These are phyloP conservation scores for Xerocomus brunneocitrinus DNA, from an alignment of 768 basidiomycete genomes.

Conservation along the genomic window DNA sequence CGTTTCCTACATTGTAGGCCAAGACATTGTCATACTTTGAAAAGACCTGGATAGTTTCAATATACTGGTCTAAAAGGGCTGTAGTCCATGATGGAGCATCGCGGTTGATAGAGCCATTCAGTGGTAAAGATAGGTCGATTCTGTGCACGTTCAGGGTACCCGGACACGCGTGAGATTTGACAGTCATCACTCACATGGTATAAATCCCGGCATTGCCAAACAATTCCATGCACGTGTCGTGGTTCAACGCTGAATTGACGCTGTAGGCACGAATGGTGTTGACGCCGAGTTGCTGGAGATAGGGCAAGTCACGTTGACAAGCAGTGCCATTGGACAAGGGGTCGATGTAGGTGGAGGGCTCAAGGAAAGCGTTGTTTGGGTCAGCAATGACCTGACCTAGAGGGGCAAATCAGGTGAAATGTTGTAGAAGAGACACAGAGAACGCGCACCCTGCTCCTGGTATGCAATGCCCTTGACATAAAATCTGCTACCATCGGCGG, in stretches of 20 bases:
- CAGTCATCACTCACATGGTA: conserved; percentile 58
- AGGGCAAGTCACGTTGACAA: conserved; percentile 78
- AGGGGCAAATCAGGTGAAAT: background rate
- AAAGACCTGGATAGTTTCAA: conserved; percentile 73
- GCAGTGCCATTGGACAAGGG: conserved; percentile 63
- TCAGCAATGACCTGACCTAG: conserved; percentile 38
- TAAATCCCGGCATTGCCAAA: conserved; percentile 82
- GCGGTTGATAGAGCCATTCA: conserved; percentile 83
- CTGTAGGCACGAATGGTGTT: conserved; percentile 86
- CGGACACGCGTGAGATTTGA: background rate
- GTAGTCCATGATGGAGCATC: conserved; percentile 71
- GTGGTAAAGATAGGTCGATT: conserved; percentile 79
- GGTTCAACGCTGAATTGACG: conserved; percentile 77
- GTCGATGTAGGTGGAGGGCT: conserved; percentile 75
- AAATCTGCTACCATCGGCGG: conserved; percentile 68
- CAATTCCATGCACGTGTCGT: conserved; percentile 80
- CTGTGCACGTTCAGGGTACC: conserved; percentile 36
- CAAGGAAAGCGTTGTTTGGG: conserved; percentile 57
- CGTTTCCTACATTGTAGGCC: conserved; percentile 89
- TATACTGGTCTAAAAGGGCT: conserved; percentile 74
- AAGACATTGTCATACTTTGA: conserved; percentile 85
- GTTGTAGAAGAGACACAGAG: background rate
- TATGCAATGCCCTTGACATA: conserved; percentile 88
- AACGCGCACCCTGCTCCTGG: conserved; percentile 65
- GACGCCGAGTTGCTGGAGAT: conserved; percentile 68